Percentiles rank a stretch among this genome's conserved stretches.
phyloP scores from a whole-genome alignment of 2,329 filamentous ascomycete species.

The Trichoderma sp. region DNA sequence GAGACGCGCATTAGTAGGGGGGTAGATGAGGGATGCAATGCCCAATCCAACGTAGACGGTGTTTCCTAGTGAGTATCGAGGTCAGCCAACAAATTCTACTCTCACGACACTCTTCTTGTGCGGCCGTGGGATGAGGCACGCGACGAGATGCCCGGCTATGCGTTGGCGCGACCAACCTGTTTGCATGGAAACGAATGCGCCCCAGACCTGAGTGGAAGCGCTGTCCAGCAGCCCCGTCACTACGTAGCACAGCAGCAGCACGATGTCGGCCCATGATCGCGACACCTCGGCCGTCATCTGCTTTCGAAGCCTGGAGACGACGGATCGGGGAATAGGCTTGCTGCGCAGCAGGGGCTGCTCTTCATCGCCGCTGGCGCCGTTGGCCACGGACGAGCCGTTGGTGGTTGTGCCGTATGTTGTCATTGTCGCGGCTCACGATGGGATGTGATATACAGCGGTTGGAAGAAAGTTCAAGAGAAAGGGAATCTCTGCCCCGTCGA shows the following conservation, averaged over 20 bases:
- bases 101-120: neutral
- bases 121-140: neutral
- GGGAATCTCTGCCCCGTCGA: neutral
- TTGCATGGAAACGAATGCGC: conserved; percentile 82
- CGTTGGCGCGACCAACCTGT: conserved; percentile 56
- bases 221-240: conserved; percentile 79
- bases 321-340: conserved; percentile 29
- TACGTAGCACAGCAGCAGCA: conserved; percentile 71
- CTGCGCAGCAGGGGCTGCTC: conserved; percentile 40
- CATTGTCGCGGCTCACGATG: neutral
- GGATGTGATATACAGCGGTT: neutral
- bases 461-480: neutral
- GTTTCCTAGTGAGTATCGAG: conserved; percentile 54
- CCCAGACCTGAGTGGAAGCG: conserved; percentile 74
- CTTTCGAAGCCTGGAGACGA: conserved; percentile 35
- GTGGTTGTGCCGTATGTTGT: conserved; percentile 25
- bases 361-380: conserved; percentile 33
- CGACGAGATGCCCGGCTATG: neutral
- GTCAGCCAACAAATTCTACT: neutral
- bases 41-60: conserved; percentile 79
- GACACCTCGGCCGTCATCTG: conserved; percentile 52
- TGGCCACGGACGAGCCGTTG: conserved; percentile 28
- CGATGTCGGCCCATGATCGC: conserved; percentile 65
- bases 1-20: conserved; percentile 34
- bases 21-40: conserved; percentile 55